These are phyloP conservation scores for Hyaloscypha variabilis DNA, from an alignment of 495 filamentous ascomycete species.

Conservation along the genomic window DNA sequence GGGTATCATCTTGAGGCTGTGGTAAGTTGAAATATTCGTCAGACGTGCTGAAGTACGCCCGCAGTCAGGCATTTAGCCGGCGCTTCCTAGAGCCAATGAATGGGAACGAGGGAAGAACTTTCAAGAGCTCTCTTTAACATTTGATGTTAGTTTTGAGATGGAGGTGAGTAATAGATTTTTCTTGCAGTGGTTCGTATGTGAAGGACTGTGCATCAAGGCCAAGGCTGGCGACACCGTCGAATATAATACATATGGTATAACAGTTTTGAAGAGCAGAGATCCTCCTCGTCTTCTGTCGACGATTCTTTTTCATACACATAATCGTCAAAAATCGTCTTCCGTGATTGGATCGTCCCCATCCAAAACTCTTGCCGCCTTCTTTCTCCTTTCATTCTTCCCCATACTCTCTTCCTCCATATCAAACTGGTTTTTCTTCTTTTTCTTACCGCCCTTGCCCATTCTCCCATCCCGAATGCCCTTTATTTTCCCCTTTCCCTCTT, in stretches of 20 bases:
- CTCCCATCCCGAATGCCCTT: conserved; percentile 36
- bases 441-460: conserved; percentile 40
- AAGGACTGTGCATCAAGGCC: background rate
- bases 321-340: background rate
- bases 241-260: background rate
- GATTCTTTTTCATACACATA: background rate
- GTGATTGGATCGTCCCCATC: too few relatives aligned
- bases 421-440: conserved; percentile 26
- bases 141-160: too few relatives aligned
- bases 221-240: conserved; percentile 6
- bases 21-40: too few relatives aligned
- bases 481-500: conserved; percentile 28
- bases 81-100: too few relatives aligned
- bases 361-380: too few relatives aligned
- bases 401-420: background rate
- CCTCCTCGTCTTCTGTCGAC: background rate
- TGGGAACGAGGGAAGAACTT: too few relatives aligned
- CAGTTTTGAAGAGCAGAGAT: background rate
- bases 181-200: background rate
- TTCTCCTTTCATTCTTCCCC: too few relatives aligned
- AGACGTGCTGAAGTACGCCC: too few relatives aligned
- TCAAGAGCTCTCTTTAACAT: too few relatives aligned
- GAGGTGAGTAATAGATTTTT: too few relatives aligned
- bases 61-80: too few relatives aligned
- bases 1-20: too few relatives aligned